Percentiles rank a stretch among this genome's conserved stretches.
These are phyloP conservation scores for Marchantia polymorpha DNA, from an alignment of 225 moss, liverwort and hornwort genomes.

Conservation along the genomic window DNA sequence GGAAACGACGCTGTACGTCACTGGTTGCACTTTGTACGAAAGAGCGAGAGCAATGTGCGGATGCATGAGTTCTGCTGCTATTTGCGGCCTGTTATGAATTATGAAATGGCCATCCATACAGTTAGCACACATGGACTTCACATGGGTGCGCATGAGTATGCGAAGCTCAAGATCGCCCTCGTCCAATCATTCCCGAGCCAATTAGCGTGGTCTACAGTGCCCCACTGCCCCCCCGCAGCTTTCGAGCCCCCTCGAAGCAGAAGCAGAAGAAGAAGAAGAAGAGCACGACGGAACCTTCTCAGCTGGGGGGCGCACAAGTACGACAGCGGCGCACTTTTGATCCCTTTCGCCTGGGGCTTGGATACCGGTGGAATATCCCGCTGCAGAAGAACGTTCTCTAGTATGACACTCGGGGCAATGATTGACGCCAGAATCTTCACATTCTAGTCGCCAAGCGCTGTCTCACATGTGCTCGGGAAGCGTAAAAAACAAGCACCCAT, in stretches of 20 bases:
- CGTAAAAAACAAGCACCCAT: neutral
- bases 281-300: neutral
- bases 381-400: neutral
- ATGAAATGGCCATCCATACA: neutral
- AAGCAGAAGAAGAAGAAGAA: neutral
- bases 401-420: neutral
- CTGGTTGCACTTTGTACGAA: neutral
- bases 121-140: constrained; percentile 9
- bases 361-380: neutral
- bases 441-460: neutral
- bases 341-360: neutral
- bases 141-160: constrained; percentile 7
- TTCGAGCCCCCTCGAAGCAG: neutral
- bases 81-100: neutral
- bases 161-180: neutral
- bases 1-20: neutral
- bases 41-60: neutral
- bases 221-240: neutral
- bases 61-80: constrained; percentile 1
- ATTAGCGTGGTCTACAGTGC: neutral
- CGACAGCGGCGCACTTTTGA: constrained; percentile 10
- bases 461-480: neutral
- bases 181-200: neutral
- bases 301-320: too few relatives aligned
- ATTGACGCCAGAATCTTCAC: constrained; percentile 13